Conservation (phyloP, 108 stramenopile species). For the Fistulifera pelliculosa region DNA sequence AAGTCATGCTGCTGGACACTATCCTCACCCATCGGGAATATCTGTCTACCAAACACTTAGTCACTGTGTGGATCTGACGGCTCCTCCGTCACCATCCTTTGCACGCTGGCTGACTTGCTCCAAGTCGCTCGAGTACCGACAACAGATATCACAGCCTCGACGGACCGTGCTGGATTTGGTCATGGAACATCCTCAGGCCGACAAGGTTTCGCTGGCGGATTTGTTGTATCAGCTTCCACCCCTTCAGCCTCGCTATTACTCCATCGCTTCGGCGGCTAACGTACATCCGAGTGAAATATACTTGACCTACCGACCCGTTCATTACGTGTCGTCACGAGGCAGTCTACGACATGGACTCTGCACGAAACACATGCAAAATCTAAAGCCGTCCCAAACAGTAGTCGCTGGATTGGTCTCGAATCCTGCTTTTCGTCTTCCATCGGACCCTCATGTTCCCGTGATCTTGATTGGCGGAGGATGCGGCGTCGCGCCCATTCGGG, state of each 20-base stretch:
- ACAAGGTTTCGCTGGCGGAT: constrained; percentile 25
- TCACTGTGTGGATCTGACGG: constrained; percentile 51
- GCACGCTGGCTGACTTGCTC: constrained; percentile 25
- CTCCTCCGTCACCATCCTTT: constrained; percentile 49
- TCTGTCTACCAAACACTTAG: constrained; percentile 49
- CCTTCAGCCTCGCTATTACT: constrained; percentile 63
- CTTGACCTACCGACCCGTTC: constrained; percentile 49
- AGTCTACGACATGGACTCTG: constrained; percentile 39
- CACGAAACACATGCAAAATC: constrained; percentile 24
- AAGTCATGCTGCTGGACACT: constrained; percentile 8
- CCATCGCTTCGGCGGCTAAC: constrained; percentile 45
- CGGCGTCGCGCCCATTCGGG: constrained; percentile 65
- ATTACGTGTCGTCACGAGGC: constrained; percentile 40
- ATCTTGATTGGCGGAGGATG: constrained; percentile 63
- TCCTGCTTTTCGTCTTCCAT: constrained; percentile 60
- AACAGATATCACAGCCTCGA: constrained; percentile 41
- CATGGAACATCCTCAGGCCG: constrained; percentile 11
- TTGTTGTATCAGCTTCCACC: constrained; percentile 39
- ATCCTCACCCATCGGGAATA: constrained; percentile 49
- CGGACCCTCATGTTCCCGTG: constrained; percentile 31
- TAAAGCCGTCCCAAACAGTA: constrained; percentile 3
- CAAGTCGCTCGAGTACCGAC: constrained; percentile 35
- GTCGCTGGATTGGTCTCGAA: constrained; percentile 31
- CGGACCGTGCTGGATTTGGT: constrained; percentile 51
- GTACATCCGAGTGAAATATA: constrained; percentile 24